Conservation (phyloP, 495 filamentous ascomycete genomes). For the Sabuloglossum arenarium region DNA sequence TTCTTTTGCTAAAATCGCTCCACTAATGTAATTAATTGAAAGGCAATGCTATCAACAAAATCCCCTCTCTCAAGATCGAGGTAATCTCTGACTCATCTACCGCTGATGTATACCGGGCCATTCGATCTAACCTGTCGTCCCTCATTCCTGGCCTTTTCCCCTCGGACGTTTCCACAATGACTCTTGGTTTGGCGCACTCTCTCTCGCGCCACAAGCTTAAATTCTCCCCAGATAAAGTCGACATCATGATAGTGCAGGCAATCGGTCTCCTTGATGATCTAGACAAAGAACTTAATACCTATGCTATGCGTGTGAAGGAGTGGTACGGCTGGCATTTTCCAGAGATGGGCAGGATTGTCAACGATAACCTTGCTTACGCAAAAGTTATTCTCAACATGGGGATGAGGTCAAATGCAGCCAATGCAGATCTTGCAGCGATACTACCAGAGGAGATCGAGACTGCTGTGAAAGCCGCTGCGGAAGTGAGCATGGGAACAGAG, state of each 20-base stretch:
- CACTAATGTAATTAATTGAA: neutral
- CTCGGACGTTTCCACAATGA: constrained; percentile 77
- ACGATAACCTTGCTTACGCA: constrained; percentile 92
- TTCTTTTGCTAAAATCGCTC: neutral
- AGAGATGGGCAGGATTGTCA: constrained; percentile 87
- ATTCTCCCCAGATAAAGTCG: constrained; percentile 97
- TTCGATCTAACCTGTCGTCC: constrained; percentile 74
- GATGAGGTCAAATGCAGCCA: constrained; percentile 54
- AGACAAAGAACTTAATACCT: constrained; percentile 96
- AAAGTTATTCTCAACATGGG: constrained; percentile 73
- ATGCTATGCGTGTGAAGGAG: constrained; percentile 98
- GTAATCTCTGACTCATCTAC: constrained; percentile 75
- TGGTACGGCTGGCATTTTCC: constrained; percentile 99
- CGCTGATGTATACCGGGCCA: constrained; percentile 74
- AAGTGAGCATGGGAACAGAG: constrained; percentile 96
- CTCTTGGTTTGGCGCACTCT: constrained; percentile 86
- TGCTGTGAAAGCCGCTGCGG: constrained; percentile 81
- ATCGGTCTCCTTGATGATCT: constrained; percentile 86
- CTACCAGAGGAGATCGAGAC: constrained; percentile 90
- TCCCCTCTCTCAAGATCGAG: constrained; percentile 67
- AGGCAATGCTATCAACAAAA: constrained; percentile 77
- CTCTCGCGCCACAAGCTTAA: constrained; percentile 96
- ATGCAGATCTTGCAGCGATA: constrained; percentile 69
- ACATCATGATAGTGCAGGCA: constrained; percentile 97
- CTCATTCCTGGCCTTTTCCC: constrained; percentile 77